Conservation (phyloP, 306 rosid species). For the Fragaria nilgerrensis region DNA sequence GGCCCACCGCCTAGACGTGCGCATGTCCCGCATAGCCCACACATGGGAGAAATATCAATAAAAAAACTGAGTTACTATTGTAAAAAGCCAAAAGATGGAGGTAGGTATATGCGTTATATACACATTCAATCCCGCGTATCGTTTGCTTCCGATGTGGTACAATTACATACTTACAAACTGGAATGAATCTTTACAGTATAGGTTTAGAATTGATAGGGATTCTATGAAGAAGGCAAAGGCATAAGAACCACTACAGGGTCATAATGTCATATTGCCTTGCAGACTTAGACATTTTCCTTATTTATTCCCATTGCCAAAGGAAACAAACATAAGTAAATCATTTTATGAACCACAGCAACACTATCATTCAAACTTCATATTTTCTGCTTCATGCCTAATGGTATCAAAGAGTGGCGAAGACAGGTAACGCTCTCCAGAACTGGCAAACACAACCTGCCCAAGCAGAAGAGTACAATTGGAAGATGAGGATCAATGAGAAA, state of each 20-base stretch:
- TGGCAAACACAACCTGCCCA: slow-evolving; percentile 57
- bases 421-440: slow-evolving; percentile 65
- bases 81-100: no score
- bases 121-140: no score
- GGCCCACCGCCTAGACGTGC: no score
- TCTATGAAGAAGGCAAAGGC: neutral
- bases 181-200: neutral
- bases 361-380: slow-evolving; percentile 31
- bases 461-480: neutral
- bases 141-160: no score
- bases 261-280: neutral
- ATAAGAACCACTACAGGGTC: neutral
- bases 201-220: neutral
- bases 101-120: no score
- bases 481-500: neutral
- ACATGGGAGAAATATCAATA: no score
- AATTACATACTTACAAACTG: neutral
- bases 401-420: slow-evolving; percentile 56
- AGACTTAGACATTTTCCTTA: neutral
- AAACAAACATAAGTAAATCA: no score
- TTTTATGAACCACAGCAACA: neutral
- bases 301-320: neutral
- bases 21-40: no score
- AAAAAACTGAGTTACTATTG: no score
- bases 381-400: slow-evolving; percentile 57